These are phyloP conservation scores for Trichoderma gamsii DNA, from an alignment of 495 filamentous ascomycete genomes.

Conservation along the genomic window DNA sequence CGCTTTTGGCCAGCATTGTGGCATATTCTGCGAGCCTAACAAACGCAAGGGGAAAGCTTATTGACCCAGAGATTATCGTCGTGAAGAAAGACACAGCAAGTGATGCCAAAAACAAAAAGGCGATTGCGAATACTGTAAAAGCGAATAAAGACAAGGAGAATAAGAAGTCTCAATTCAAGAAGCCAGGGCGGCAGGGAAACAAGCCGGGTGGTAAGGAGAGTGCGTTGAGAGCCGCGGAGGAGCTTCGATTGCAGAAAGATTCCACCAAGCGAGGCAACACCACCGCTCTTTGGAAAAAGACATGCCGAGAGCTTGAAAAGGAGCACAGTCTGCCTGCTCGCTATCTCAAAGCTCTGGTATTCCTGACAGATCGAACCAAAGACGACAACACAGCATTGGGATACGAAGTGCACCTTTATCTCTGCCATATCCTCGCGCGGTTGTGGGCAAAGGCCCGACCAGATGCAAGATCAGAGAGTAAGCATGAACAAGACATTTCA, in stretches of 20 bases:
- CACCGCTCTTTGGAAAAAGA: slow-evolving; percentile 23
- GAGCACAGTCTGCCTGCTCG: slow-evolving; percentile 29
- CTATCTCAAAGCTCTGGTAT: slow-evolving; percentile 42
- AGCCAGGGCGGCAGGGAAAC: background rate
- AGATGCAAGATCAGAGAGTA: background rate
- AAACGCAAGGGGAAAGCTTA: slow-evolving; percentile 51
- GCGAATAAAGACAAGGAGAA: no score
- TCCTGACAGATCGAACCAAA: slow-evolving; percentile 26
- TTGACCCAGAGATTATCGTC: slow-evolving; percentile 58
- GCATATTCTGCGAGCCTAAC: slow-evolving; percentile 67
- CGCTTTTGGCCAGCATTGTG: slow-evolving; percentile 53
- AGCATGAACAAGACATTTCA: background rate
- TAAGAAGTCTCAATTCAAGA: slow-evolving; percentile 15
- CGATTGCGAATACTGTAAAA: slow-evolving; percentile 10
- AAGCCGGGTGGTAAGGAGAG: slow-evolving; percentile 14
- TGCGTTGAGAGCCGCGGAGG: background rate
- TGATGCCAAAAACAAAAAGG: slow-evolving; percentile 20
- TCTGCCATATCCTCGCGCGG: slow-evolving; percentile 37
- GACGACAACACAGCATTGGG: slow-evolving; percentile 28
- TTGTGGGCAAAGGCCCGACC: slow-evolving; percentile 16
- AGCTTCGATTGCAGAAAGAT: slow-evolving; percentile 18
- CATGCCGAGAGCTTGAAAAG: slow-evolving; percentile 25
- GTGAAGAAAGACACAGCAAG: slow-evolving; percentile 23
- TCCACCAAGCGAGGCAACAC: slow-evolving; percentile 25
- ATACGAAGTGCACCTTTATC: slow-evolving; percentile 43